These are phyloP conservation scores for Sphagnum tenellum DNA, from an alignment of 225 moss, liverwort and hornwort species.

Conservation along the genomic window DNA sequence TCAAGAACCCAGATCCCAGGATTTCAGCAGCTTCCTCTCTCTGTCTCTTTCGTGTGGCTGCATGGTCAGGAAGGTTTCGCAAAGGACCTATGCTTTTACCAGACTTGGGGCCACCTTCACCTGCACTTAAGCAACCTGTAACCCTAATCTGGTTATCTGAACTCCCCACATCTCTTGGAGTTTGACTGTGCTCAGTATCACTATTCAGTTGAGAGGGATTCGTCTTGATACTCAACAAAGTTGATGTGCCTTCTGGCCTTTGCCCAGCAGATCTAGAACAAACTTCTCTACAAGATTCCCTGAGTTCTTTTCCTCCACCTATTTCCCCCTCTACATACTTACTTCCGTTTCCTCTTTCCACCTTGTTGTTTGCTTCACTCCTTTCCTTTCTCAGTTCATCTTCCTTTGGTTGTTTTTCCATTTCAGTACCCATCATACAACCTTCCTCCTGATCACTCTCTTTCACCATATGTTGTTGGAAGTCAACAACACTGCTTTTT, in stretches of 20 bases:
- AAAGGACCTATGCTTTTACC: slow-evolving; percentile 1
- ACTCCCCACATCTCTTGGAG: not conserved
- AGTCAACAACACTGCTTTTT: too few species aligned
- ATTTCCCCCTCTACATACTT: not conserved
- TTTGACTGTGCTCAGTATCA: not conserved
- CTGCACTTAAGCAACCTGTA: not conserved
- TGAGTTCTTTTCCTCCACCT: too few species aligned
- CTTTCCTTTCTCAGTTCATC: not conserved
- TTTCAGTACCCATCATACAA: not conserved
- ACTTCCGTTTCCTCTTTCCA: too few species aligned
- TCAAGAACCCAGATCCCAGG: slow-evolving; percentile 8
- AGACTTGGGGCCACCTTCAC: not conserved
- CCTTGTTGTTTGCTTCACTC: not conserved
- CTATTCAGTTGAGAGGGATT: too few species aligned
- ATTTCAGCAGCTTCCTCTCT: slow-evolving; percentile 16
- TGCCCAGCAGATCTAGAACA: too few species aligned
- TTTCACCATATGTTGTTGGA: not conserved
- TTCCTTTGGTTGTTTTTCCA: not conserved
- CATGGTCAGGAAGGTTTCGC: slow-evolving; percentile 12
- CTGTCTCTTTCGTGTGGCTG: slow-evolving; percentile 24
- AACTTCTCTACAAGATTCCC: too few species aligned
- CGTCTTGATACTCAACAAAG: too few species aligned
- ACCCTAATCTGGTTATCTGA: not conserved
- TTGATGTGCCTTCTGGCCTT: too few species aligned
- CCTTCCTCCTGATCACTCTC: not conserved